Evolutionary conservation across 768 basidiomycete genomes (phyloP), one percentile per base, ranked within the genome.

Genomic region (Kwoniella dejecticola): DNA sequence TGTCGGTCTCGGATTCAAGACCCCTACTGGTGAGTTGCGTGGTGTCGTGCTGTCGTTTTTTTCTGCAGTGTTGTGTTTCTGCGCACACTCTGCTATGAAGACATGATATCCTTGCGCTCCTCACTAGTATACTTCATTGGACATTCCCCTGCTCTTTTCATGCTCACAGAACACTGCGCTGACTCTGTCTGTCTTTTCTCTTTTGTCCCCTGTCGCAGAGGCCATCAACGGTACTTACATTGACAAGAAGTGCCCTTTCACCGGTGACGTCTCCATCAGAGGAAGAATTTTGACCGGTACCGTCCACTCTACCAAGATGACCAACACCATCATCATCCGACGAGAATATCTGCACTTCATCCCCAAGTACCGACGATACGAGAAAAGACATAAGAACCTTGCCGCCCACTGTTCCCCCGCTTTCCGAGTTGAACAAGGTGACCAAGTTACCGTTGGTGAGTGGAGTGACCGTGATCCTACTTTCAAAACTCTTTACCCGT

Each of bases 241-340:
- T 76, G 96, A 99, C 86, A 98, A 98, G 85, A 99, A 99, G 83
- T 99, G 96, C 84, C 96, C 96, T 26, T 99, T 97, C 85, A 94
- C 91, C 68, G 90, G 95, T 68, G 84, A 92, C 70, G 83, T 99
- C 75, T 98, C 96, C 58, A 99, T 99, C 80, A 95, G 96, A 79
- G 96, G 96, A 57, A 94, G 96, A 75, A 99, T 99, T 82, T 83
- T 99, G 66, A 95, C 93, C 50, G 96, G 96, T 80, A 91, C 91
- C 81, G 95, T 99, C 65, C 84, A 97, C 64, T 98, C 95, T 54
- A 96, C 94, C 47, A 99, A 99, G 85, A 98, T 99, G 96, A 95
- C 89, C 80, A 91, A 95, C 79, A 98, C 96, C 62, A 85, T 97
- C 79, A 86, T 98, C 82, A 92, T 99, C 82, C 93, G 96, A 68